These are phyloP conservation scores for Mycena capillaripes DNA, from an alignment of 768 basidiomycete species.

Conservation along the genomic window DNA sequence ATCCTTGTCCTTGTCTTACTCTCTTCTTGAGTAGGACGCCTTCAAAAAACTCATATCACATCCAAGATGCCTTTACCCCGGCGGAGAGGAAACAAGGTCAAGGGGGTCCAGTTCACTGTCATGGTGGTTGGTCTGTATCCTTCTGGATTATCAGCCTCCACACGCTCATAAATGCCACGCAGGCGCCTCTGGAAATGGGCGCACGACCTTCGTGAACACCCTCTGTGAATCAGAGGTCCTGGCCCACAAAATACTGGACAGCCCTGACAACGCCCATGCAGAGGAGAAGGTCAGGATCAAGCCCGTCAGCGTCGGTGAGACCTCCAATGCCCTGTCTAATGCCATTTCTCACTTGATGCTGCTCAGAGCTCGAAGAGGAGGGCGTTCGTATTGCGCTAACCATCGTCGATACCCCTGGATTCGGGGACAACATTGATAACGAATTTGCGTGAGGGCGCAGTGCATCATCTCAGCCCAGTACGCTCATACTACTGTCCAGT, in stretches of 20 bases:
- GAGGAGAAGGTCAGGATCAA: slow-evolving; percentile 86
- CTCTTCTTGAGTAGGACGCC: slow-evolving; percentile 30
- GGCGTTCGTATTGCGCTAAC: slow-evolving; percentile 91
- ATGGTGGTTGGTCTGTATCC: slow-evolving; percentile 82
- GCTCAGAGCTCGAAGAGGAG: slow-evolving; percentile 89
- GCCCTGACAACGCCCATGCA: slow-evolving; percentile 79
- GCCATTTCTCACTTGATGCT: neutral
- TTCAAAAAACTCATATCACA: slow-evolving; percentile 54
- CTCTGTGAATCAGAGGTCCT: slow-evolving; percentile 87
- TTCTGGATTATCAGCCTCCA: neutral
- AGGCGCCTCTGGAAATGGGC: slow-evolving; percentile 91
- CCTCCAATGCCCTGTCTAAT: neutral
- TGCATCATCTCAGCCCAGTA: neutral
- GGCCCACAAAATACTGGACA: slow-evolving; percentile 73
- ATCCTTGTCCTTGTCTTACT: neutral
- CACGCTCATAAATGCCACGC: neutral
- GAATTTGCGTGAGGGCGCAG: slow-evolving; percentile 76
- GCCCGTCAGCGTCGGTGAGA: slow-evolving; percentile 83
- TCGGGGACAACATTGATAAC: slow-evolving; percentile 93
- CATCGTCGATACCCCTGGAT: slow-evolving; percentile 93
- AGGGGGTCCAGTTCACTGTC: slow-evolving; percentile 91
- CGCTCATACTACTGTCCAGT: slow-evolving; percentile 52
- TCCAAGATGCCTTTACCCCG: slow-evolving; percentile 62
- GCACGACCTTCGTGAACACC: slow-evolving; percentile 94
- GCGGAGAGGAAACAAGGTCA: slow-evolving; percentile 83